Evolutionary conservation across 164 flowering plant genomes (phyloP).

Genomic region (Dillenia turbinata): DNA sequence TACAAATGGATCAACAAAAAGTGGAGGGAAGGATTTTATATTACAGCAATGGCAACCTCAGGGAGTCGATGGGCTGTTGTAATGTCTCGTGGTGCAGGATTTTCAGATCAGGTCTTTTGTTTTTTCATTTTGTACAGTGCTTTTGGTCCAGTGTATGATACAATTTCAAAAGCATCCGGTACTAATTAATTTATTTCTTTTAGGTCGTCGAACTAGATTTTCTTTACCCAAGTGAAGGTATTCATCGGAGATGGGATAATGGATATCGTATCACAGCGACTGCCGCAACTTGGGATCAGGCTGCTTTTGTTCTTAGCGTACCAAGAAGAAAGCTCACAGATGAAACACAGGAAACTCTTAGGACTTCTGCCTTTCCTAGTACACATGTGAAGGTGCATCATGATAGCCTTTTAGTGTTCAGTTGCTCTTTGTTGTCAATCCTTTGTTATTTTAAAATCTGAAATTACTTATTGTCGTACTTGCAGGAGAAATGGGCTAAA

Average conservation of each 20-base stretch:
- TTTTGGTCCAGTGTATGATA: too few relatives aligned
- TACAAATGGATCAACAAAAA: slow-evolving; percentile 86
- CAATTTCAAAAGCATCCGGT: not conserved
- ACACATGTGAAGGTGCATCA: slow-evolving; percentile 65
- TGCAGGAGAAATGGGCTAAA: slow-evolving; percentile 53
- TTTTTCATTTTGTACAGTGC: not conserved
- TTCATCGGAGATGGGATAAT: slow-evolving; percentile 62
- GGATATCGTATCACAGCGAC: slow-evolving; percentile 69
- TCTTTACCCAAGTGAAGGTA: slow-evolving; percentile 81
- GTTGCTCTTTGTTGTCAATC: too few relatives aligned
- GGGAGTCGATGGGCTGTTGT: slow-evolving; percentile 77
- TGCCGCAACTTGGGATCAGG: slow-evolving; percentile 71
- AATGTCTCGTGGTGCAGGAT: slow-evolving; percentile 79
- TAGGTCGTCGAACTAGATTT: slow-evolving; percentile 86
- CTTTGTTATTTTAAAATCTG: not conserved
- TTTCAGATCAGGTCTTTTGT: slow-evolving; percentile 55
- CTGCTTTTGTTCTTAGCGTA: slow-evolving; percentile 64
- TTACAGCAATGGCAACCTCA: slow-evolving; percentile 81
- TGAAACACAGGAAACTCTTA: slow-evolving; percentile 70
- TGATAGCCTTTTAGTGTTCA: too few relatives aligned
- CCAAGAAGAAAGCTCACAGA: slow-evolving; percentile 53
- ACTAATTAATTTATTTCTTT: too few relatives aligned
- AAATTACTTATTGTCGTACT: not conserved
- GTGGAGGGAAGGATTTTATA: slow-evolving; percentile 79
- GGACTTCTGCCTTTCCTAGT: slow-evolving; percentile 75